Percentiles rank a stretch among this genome's conserved stretches.
phyloP scores from a whole-genome alignment of 108 stramenopile species.

The Mediolabrus comicus region DNA sequence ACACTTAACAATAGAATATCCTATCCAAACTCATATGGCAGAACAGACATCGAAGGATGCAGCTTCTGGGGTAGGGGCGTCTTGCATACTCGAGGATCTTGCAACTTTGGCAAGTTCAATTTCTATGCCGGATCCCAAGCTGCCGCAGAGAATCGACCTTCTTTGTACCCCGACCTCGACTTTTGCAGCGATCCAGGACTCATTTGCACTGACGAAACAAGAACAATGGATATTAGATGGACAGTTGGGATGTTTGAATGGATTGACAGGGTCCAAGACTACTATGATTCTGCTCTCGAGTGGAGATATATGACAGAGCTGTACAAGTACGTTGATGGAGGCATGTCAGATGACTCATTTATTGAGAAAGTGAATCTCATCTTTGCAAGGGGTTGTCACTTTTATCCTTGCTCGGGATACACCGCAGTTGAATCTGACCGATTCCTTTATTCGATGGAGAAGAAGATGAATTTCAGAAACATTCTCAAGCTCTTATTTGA shows the following conservation, averaged over 20 bases:
- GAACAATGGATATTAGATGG: conserved; percentile 20
- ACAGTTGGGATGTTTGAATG: conserved; percentile 41
- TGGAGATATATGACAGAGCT: conserved; percentile 16
- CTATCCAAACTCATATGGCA: conserved; percentile 5
- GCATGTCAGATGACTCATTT: conserved; percentile 28
- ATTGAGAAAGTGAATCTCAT: conserved; percentile 23
- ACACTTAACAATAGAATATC: not conserved
- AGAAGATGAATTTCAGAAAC: conserved; percentile 18
- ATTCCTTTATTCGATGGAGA: conserved; percentile 11
- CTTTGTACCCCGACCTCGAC: conserved; percentile 29
- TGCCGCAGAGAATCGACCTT: conserved; percentile 24
- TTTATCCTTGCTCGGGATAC: conserved; percentile 3
- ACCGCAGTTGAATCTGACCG: conserved; percentile 6
- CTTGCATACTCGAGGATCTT: conserved; percentile 14
- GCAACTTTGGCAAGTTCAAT: conserved; percentile 33
- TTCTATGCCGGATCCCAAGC: conserved; percentile 24
- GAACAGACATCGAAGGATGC: conserved; percentile 28
- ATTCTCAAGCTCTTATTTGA: conserved; percentile 25
- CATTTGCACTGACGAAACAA: conserved; percentile 21
- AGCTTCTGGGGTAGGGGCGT: conserved; percentile 40
- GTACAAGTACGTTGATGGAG: conserved; percentile 31
- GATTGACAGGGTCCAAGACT: conserved; percentile 28
- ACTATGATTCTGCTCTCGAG: conserved; percentile 6
- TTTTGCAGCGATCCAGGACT: conserved; percentile 24
- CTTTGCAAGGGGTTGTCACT: conserved; percentile 19